Evolutionary conservation across 768 basidiomycete species (phyloP), one percentile per base, ranked within the genome.

Genomic region (Exidia glandulosa): DNA sequence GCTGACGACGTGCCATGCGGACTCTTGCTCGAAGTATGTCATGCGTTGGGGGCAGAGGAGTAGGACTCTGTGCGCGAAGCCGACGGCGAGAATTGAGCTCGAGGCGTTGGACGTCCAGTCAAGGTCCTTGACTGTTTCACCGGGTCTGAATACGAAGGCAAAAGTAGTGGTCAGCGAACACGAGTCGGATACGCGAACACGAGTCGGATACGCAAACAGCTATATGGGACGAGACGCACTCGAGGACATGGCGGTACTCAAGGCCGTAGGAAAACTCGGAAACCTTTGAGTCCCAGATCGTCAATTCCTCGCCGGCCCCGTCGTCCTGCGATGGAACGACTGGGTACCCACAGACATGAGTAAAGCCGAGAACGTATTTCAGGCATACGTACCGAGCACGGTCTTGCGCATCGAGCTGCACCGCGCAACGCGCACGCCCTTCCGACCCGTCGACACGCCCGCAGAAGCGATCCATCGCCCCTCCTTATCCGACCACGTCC

Each of bases 201-300:
- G n/a, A n/a, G n/a, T n/a, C n/a, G 7, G 16, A 41, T 50, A 19
- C 13, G 12, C 13, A 37, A 13, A 57, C 59, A 57, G 14, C 12
- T 1, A 2, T 32, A 1, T 45, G 14, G 54, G 9, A 29, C 48
- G 47, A 34, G 19, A 64, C 76, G 64, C 66, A 90, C 90, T 75
- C 77, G 62, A 82, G 85, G 14, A 81, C 70, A 37, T 78, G 76
- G 45, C 79, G 77, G 68, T 86, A 88, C 70, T 96, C 94, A 55
- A 94, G 75, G 2, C 94, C 94, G 3, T 88, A 87, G 7, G 91
- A 85, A 71, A 97, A 97, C 71, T 95, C 90, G 19, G 90, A 94
- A 70, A 90, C 89, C 57, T 87, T 87, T 0, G 94, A 96, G 71
- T 97, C 93, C 95, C 95, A 98, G 19, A 98, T 92, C 0, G 92